These are phyloP conservation scores for Ceriops tagal DNA, from an alignment of 345 rosid species.

Conservation along the genomic window DNA sequence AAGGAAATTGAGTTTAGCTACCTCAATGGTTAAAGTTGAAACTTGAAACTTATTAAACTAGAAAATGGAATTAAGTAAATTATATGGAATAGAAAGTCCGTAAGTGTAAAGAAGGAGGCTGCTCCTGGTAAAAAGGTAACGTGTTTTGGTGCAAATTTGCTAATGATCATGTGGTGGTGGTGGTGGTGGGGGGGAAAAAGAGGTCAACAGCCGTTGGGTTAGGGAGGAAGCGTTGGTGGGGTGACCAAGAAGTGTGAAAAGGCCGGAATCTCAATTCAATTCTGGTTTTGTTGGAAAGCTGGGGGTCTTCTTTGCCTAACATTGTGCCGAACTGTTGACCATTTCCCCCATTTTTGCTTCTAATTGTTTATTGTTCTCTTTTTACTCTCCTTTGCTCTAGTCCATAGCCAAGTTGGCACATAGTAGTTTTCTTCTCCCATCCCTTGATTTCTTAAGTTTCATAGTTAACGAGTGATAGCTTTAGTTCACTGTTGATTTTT, in stretches of 20 bases:
- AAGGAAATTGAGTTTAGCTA: no score
- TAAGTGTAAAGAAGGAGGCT: constrained; percentile 8
- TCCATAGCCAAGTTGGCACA: no score
- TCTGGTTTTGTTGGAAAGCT: constrained; percentile 10
- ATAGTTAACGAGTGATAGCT: no score
- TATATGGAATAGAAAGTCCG: not conserved
- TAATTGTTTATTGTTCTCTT: not conserved
- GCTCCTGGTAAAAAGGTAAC: constrained; percentile 6
- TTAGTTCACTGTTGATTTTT: no score
- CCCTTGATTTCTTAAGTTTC: no score
- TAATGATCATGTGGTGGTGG: constrained; percentile 20
- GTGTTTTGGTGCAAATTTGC: constrained; percentile 18
- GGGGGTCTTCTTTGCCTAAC: constrained; percentile 23
- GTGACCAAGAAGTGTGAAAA: constrained; percentile 19
- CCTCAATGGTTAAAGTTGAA: no score
- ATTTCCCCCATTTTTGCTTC: not conserved
- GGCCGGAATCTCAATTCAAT: constrained; percentile 21
- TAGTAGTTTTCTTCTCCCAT: no score
- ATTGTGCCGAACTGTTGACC: constrained; percentile 21
- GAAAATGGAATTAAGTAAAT: not conserved
- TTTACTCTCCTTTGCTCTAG: no score
- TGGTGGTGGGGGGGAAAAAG: not conserved
- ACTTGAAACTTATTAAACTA: no score
- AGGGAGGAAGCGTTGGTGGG: not conserved
- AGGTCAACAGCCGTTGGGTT: constrained; percentile 5